Base-by-base conservation (phyloP, 352 stramenopile species). In the Pythium phragmitis region DNA sequence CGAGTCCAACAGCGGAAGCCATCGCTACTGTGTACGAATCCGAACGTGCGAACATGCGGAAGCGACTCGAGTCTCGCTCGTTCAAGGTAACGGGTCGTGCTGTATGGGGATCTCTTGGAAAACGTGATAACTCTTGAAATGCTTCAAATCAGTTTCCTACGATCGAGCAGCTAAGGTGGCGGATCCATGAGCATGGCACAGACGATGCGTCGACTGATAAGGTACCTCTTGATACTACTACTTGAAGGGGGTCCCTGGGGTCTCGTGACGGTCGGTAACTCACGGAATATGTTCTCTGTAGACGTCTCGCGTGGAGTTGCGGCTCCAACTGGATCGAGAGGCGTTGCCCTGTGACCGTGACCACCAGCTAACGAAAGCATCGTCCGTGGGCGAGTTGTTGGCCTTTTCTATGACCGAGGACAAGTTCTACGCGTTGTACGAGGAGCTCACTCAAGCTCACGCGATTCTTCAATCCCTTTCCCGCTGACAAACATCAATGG, bases 21-120 rank as follows among this genome's bases (percentile, higher is more conserved):
- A 69, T 85, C 34, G 72, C 68, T 13, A 55, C 70, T 39, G 75
- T 69, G 39, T 85, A 79, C 37, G 69, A 72, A 6, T 28, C 58
- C 13, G 49, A 73, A 6, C 72, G 76, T 3, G 13, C 11, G 0
- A 49, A 23, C 33, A 69, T 87, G 30, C 76, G 76, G 36, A 33
- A 60, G 28, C 72, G 79, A 37, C 74, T 77, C 36, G 74, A 74
- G 0, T 21, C 51, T 19, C 46, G 68, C 1, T 65, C 70, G 39
- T 82, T 85, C 48, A 67, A 77, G 72, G 77, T 86, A 34, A 39
- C 17, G 11, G 45, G n/a, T 19, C 4, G 16, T 30, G 45, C 45
- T 50, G 7, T 30, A 4, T 50, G 7, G 7, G 26, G n/a, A 30
- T 8, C 45, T 48, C 2, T 48, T 2, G 42, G 14, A 8, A 12